Evolutionary conservation across 192 early-diverging fungal species (phyloP).

Genomic region (Coemansia sp.): DNA sequence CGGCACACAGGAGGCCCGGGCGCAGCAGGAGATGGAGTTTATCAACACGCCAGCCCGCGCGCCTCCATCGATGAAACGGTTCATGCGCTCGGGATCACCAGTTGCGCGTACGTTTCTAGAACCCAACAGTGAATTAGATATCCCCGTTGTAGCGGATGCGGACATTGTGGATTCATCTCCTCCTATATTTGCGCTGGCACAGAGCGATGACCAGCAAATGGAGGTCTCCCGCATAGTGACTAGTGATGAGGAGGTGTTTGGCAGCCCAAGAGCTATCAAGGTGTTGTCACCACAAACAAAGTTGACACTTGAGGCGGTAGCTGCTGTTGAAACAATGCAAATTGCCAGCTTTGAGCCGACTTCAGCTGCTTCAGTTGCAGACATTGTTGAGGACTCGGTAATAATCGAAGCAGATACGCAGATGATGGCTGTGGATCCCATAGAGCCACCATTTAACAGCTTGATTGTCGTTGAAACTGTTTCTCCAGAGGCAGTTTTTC

Average conservation of each 20-base stretch:
- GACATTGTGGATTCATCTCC: slow-evolving; percentile 3
- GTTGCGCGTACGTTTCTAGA: neutral
- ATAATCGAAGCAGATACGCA: neutral
- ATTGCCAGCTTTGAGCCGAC: slow-evolving; percentile 8
- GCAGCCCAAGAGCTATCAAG: neutral
- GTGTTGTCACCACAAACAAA: neutral
- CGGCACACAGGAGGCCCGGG: slow-evolving; percentile 24
- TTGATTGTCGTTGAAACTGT: slow-evolving; percentile 5
- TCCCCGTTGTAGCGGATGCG: neutral
- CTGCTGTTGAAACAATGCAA: neutral
- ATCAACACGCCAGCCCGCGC: slow-evolving; percentile 44
- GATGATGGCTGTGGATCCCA: neutral
- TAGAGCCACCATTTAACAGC: neutral
- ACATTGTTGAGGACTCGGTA: neutral
- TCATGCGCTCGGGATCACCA: slow-evolving; percentile 41
- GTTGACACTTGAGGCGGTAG: neutral
- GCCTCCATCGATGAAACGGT: slow-evolving; percentile 40
- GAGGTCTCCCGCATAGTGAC: neutral
- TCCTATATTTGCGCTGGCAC: slow-evolving; percentile 6
- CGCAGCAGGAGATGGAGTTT: slow-evolving; percentile 29
- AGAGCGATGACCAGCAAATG: neutral
- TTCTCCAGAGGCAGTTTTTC: slow-evolving; percentile 10
- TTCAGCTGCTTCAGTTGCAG: neutral
- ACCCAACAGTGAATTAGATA: slow-evolving; percentile 1
- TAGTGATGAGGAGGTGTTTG: slow-evolving; percentile 10